Base-by-base conservation (phyloP, 805 yeast genomes). In the Yarrowia deformans region DNA sequence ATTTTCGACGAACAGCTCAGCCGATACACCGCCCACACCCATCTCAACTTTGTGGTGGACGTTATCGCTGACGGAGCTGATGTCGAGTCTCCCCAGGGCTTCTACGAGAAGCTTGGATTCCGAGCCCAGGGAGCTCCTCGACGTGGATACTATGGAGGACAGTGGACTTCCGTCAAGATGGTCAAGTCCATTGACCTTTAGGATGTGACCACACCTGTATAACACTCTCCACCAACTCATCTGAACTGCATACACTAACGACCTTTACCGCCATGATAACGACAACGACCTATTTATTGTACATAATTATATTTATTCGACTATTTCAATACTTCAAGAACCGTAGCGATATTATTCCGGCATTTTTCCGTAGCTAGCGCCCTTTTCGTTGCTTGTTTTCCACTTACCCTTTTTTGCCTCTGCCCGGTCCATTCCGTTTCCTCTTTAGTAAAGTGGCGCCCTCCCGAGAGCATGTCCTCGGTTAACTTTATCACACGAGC, bases 1-100 rank as follows among this genome's bases (percentile, higher is more conserved):
- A 63, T 63, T 29, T 48, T 48, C 39, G 68, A 63, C 37, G 56
- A 63, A 14, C 68, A 63, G 56, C 56, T 63, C 37, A 48, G 48
- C 55, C 68, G 56, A 48, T 63, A 63, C 68, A 63, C 56, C 12
- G 68, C 48, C 39, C 68, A 63, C 46, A 63, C 68, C 8, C 55
- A 49, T 18, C 56, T 63, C 55, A 63, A 48, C 56, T 63, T 63
- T 63, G 56, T 63, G 23, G 68, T 63, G 37, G 68, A 63, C 56
- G 68, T 63, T 37, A 63, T 63, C 39, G 66, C 35, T 14, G 52
- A 60, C 18, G 66, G 64, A n/a, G 55, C 35, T 10, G 52, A 45
- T 46, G 45, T 23, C 18, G 56, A 63, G 55, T 63, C 68, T 14
- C 56, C 56, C n/a, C 68, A 49, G 48, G 68, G 68, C 37, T 63